phyloP scores from a whole-genome alignment of 306 rosid species.

The Gastrolobium villosum region DNA sequence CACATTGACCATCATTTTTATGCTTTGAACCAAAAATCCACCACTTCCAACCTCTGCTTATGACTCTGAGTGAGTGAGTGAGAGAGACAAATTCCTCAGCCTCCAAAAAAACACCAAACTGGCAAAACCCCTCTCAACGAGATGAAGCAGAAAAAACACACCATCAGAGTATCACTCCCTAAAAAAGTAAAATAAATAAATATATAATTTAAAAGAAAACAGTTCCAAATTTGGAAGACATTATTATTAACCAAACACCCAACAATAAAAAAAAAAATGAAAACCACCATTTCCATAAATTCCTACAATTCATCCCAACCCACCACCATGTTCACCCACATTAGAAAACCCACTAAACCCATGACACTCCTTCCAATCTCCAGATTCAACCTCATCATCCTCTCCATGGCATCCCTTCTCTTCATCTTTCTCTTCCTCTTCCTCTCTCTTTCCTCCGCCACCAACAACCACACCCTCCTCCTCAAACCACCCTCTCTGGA shows the following conservation, averaged over 20 bases:
- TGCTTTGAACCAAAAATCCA: no score
- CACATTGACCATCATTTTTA: no score
- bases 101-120: no score
- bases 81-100: no score
- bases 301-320: conserved; percentile 39
- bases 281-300: not conserved
- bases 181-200: no score
- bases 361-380: conserved; percentile 11
- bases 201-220: no score
- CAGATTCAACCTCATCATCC: conserved; percentile 49
- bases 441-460: conserved; percentile 25
- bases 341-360: conserved; percentile 42
- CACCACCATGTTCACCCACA: conserved; percentile 26
- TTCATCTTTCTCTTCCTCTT: conserved; percentile 35
- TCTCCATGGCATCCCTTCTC: conserved; percentile 71
- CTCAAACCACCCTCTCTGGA: conserved; percentile 18
- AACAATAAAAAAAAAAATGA: no score
- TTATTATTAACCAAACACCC: not conserved
- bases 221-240: not conserved
- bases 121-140: no score
- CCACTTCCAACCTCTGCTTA: no score
- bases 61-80: no score
- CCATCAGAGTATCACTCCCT: no score
- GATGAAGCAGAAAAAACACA: no score
- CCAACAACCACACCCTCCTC: conserved; percentile 38